phyloP scores from a whole-genome alignment of 306 rosid species.

The Boehmeria nivea region DNA sequence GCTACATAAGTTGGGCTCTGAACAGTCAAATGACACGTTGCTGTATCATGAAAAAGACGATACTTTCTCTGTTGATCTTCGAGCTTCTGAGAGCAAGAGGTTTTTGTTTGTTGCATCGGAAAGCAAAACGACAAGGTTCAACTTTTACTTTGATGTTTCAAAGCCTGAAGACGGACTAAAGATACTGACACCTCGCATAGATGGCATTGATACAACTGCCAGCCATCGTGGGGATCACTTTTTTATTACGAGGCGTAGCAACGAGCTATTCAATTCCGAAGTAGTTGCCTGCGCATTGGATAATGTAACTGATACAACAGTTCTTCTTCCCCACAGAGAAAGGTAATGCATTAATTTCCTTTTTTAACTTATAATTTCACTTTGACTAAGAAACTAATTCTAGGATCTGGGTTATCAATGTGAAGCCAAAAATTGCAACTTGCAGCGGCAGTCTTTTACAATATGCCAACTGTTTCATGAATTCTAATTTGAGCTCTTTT shows the following conservation, averaged over 20 bases:
- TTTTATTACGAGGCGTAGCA: conserved; percentile 64
- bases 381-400: no score
- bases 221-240: conserved; percentile 89
- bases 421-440: no score
- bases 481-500: background rate
- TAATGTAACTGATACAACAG: conserved; percentile 49
- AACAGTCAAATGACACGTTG: conserved; percentile 63
- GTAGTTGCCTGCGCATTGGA: conserved; percentile 68
- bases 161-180: conserved; percentile 66
- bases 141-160: conserved; percentile 76
- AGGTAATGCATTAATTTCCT: conserved; percentile 35
- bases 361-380: no score
- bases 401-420: no score
- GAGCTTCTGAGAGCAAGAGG: conserved; percentile 75
- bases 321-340: conserved; percentile 86
- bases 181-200: conserved; percentile 69
- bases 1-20: conserved; percentile 72
- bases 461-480: background rate
- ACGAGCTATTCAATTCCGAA: conserved; percentile 74
- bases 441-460: background rate
- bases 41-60: conserved; percentile 81
- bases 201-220: conserved; percentile 66
- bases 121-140: conserved; percentile 82
- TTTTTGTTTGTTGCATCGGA: conserved; percentile 80
- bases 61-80: conserved; percentile 65